These are phyloP conservation scores for Kuraishia floccosa DNA, from an alignment of 805 yeast species.

Conservation along the genomic window DNA sequence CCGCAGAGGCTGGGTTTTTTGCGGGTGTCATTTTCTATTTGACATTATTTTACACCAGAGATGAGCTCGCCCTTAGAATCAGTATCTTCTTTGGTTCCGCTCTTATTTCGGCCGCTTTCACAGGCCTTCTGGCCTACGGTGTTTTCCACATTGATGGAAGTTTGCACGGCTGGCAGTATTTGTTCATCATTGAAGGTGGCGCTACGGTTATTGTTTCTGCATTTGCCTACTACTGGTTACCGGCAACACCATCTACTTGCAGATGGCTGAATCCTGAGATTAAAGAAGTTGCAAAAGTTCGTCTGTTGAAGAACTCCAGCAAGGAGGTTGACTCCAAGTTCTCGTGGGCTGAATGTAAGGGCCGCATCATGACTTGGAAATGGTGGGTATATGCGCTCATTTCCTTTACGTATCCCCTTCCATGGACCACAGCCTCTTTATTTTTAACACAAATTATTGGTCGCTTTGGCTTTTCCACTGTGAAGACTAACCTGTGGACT, in stretches of 20 bases:
- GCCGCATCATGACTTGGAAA: constrained; percentile 4
- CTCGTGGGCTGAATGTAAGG: constrained; percentile 5
- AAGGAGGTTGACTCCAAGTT: constrained; percentile 4
- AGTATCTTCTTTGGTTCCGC: constrained; percentile 9
- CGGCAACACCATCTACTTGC: constrained; percentile 5
- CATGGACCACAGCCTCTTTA: constrained; percentile 7
- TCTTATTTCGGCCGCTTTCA: constrained; percentile 9
- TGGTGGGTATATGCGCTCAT: constrained; percentile 7
- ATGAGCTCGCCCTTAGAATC: constrained; percentile 7
- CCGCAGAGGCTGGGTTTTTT: constrained; percentile 30
- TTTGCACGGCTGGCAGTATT: constrained; percentile 16
- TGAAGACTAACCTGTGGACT: constrained; percentile 9
- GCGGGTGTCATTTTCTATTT: constrained; percentile 8
- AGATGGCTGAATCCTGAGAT: constrained; percentile 6
- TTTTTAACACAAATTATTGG: constrained; percentile 10
- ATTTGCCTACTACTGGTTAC: constrained; percentile 7
- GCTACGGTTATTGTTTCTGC: constrained; percentile 21
- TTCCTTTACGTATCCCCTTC: constrained; percentile 7
- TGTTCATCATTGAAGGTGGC: constrained; percentile 19
- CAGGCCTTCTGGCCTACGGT: constrained; percentile 10
- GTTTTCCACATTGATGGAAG: constrained; percentile 6
- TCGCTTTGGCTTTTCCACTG: constrained; percentile 6
- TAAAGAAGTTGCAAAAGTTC: constrained; percentile 6
- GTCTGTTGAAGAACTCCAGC: constrained; percentile 4
- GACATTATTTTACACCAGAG: constrained; percentile 7